These are phyloP conservation scores for Aschersonia sp. DNA, from an alignment of 2,329 filamentous ascomycete species.

Conservation along the genomic window DNA sequence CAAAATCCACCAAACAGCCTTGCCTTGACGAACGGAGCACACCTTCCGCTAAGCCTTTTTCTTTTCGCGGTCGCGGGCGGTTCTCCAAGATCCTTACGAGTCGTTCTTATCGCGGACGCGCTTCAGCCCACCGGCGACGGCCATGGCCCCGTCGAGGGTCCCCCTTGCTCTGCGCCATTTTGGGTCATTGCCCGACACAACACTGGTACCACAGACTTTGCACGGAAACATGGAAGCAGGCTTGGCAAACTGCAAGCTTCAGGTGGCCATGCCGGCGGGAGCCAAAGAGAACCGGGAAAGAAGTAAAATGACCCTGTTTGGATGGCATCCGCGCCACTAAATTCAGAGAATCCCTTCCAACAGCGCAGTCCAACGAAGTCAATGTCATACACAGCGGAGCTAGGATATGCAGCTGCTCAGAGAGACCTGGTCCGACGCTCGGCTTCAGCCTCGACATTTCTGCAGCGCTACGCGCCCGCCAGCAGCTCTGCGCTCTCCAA, in stretches of 20 bases:
- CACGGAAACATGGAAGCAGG: neutral
- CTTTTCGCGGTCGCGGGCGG: neutral
- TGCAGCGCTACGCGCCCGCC: too few relatives aligned
- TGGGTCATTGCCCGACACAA: conserved; percentile 1
- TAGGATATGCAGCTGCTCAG: too few relatives aligned
- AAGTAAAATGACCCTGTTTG: too few relatives aligned
- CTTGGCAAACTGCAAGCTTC: conserved; percentile 3
- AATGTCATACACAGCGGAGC: too few relatives aligned
- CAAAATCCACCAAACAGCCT: neutral
- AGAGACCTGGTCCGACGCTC: too few relatives aligned
- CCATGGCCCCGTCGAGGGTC: neutral
- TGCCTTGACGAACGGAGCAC: too few relatives aligned
- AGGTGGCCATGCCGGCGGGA: neutral
- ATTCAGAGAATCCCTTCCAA: too few relatives aligned
- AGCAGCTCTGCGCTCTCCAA: too few relatives aligned
- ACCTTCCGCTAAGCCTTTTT: too few relatives aligned
- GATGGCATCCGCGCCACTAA: too few relatives aligned
- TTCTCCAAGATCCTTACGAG: neutral
- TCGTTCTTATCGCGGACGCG: neutral
- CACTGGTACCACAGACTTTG: neutral
- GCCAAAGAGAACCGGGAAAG: neutral
- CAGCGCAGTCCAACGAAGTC: too few relatives aligned
- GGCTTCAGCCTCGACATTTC: too few relatives aligned
- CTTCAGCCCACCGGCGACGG: neutral
- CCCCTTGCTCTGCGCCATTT: neutral